Percentiles rank a stretch among this genome's conserved stretches.
Conservation (phyloP, 2,329 filamentous ascomycete species). For the Setomelanomma holmii region DNA sequence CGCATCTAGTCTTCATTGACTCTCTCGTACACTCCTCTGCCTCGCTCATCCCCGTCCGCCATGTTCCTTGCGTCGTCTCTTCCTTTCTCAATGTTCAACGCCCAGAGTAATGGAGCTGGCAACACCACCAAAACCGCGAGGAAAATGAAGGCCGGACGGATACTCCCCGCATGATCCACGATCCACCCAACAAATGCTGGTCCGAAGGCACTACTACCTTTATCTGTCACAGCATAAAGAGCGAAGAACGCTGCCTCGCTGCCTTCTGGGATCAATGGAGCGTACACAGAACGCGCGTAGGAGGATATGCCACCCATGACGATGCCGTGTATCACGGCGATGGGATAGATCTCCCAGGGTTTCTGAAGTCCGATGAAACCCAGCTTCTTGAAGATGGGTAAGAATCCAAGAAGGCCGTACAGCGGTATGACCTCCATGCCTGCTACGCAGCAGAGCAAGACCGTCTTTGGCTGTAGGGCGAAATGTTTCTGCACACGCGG, state of each 20-base stretch:
- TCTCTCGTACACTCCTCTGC: constrained; percentile 24
- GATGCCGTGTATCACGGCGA: constrained; percentile 85
- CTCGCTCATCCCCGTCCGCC: constrained; percentile 23
- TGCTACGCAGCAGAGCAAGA: constrained; percentile 82
- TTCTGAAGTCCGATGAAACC: constrained; percentile 83
- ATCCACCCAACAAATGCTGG: constrained; percentile 89
- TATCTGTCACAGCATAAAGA: constrained; percentile 93
- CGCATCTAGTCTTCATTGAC: constrained; percentile 18
- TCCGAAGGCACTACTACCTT: constrained; percentile 88
- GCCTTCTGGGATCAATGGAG: constrained; percentile 87
- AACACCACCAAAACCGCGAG: constrained; percentile 78
- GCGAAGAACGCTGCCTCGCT: constrained; percentile 94
- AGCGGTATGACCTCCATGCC: constrained; percentile 89
- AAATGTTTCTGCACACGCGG: constrained; percentile 74
- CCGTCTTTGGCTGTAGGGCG: constrained; percentile 75
- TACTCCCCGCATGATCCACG: constrained; percentile 67
- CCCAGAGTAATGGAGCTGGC: constrained; percentile 79
- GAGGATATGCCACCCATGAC: constrained; percentile 86
- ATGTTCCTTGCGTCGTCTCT: constrained; percentile 43
- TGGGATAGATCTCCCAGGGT: constrained; percentile 90
- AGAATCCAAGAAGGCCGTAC: constrained; percentile 84
- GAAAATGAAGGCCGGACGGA: constrained; percentile 77
- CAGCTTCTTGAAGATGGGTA: constrained; percentile 75
- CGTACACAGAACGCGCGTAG: constrained; percentile 89
- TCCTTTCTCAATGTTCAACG: constrained; percentile 74